Conservation (phyloP, 331 rosid species). For the Acacia pycnantha region DNA sequence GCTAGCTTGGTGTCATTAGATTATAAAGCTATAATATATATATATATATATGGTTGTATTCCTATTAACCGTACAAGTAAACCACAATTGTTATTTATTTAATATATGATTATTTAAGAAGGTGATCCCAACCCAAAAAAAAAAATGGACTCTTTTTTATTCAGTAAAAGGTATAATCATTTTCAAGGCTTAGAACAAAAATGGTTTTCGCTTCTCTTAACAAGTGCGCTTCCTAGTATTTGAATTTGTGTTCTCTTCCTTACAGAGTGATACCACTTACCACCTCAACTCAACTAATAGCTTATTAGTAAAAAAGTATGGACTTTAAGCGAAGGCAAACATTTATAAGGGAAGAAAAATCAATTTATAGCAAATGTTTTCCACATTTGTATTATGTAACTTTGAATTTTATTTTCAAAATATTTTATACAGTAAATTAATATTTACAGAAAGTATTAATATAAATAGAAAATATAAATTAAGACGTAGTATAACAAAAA, state of each 20-base stretch:
- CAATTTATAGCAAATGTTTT: neutral
- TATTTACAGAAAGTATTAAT: neutral
- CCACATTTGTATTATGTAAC: neutral
- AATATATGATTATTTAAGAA: neutral
- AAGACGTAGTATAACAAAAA: neutral
- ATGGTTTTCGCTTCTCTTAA: too few species aligned
- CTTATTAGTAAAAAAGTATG: too few species aligned
- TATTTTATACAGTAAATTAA: neutral
- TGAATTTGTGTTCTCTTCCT: too few species aligned
- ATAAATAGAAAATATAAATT: neutral
- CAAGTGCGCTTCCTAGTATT: too few species aligned
- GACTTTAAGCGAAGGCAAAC: neutral
- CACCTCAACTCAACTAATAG: too few species aligned
- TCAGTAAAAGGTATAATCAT: too few species aligned
- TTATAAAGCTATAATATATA: too few species aligned
- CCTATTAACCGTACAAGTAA: too few species aligned
- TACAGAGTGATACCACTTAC: fast-evolving
- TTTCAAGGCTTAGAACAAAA: too few species aligned
- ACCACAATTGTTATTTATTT: too few species aligned
- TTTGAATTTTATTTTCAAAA: neutral
- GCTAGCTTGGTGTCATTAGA: neutral
- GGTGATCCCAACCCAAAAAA: neutral
- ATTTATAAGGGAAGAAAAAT: neutral
- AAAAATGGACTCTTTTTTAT: too few species aligned
- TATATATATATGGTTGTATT: too few species aligned